Evolutionary conservation across 2,329 filamentous ascomycete genomes (phyloP).

Genomic region (Thelonectria rubi): DNA sequence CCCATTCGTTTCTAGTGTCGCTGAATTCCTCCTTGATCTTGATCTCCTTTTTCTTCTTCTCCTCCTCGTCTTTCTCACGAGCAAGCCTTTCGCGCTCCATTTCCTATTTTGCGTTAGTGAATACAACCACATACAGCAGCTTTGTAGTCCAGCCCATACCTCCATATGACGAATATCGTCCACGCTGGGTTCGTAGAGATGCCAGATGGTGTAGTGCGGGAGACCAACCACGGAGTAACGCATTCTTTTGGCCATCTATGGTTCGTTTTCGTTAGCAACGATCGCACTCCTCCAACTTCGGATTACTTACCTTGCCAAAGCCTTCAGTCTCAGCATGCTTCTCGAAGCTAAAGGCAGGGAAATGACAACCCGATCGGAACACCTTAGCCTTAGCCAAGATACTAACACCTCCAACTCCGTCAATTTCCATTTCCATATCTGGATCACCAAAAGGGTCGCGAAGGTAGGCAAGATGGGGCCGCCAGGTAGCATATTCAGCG

Average conservation of each 20-base stretch:
- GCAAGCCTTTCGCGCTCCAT: constrained; percentile 89
- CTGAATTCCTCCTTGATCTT: constrained; percentile 80
- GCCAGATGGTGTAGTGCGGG: constrained; percentile 98
- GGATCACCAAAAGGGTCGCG: constrained; percentile 97
- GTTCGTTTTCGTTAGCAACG: constrained; percentile 23
- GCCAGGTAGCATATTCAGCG: constrained; percentile 98
- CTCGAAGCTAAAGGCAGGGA: constrained; percentile 97
- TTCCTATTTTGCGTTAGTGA: constrained; percentile 62
- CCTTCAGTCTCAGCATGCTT: constrained; percentile 98
- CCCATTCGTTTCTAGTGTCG: constrained; percentile 82
- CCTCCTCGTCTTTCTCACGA: constrained; percentile 73
- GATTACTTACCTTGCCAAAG: constrained; percentile 84
- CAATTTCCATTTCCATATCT: constrained; percentile 99
- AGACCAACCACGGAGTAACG: constrained; percentile 93
- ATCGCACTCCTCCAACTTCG: neutral
- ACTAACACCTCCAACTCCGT: constrained; percentile 96
- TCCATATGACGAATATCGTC: constrained; percentile 98
- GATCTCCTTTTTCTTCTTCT: constrained; percentile 79
- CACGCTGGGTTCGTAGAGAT: constrained; percentile 98
- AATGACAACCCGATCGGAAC: constrained; percentile 94
- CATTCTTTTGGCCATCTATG: constrained; percentile 96
- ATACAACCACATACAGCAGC: neutral
- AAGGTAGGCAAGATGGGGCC: constrained; percentile 94
- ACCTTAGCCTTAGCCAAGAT: constrained; percentile 96
- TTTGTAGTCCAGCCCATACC: constrained; percentile 52